Conservation (phyloP, 2,329 filamentous ascomycete species). For the Microsporum canis region DNA sequence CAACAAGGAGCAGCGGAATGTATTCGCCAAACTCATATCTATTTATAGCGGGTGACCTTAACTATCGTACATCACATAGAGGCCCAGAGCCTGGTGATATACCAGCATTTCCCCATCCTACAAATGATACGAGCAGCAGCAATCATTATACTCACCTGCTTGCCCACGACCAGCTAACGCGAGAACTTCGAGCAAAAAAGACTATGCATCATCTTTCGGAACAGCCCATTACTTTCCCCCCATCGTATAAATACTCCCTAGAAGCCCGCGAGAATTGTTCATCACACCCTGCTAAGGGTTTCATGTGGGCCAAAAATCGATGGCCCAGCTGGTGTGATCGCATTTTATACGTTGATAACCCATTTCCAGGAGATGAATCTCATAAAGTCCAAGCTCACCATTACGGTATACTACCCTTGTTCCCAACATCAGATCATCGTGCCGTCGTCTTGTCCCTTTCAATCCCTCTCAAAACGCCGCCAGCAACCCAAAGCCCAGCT, state of each 20-base stretch:
- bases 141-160: constrained; percentile 59
- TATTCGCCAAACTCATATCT: constrained; percentile 66
- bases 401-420: constrained; percentile 66
- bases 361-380: constrained; percentile 36
- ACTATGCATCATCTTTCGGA: constrained; percentile 72
- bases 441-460: constrained; percentile 62
- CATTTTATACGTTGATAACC: constrained; percentile 62
- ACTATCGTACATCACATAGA: constrained; percentile 72
- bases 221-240: constrained; percentile 64
- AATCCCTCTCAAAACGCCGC: constrained; percentile 35
- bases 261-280: constrained; percentile 31
- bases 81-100: constrained; percentile 50
- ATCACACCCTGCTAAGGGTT: constrained; percentile 33
- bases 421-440: constrained; percentile 78
- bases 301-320: constrained; percentile 68
- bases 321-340: constrained; percentile 93
- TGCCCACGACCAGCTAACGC: constrained; percentile 63
- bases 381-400: constrained; percentile 41
- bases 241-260: constrained; percentile 79
- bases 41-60: constrained; percentile 84
- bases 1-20: constrained; percentile 37
- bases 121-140: constrained; percentile 40
- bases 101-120: constrained; percentile 50
- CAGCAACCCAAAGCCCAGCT: constrained; percentile 17
- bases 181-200: constrained; percentile 56